These are phyloP conservation scores for Teunomyces funiuensis DNA, from an alignment of 805 yeast species.

Conservation along the genomic window DNA sequence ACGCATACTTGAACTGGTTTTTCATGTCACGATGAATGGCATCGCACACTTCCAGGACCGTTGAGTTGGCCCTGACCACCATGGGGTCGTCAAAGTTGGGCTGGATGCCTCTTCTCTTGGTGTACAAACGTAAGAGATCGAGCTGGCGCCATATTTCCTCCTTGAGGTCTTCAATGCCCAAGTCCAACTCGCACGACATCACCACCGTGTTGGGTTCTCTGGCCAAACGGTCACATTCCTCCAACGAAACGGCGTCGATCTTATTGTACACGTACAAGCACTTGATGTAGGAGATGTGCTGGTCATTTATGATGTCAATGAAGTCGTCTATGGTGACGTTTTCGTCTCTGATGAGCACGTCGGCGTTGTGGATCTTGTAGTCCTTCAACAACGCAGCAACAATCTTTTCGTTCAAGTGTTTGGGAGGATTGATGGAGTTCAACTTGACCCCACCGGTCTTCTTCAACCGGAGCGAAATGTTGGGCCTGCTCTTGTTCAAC, in stretches of 20 bases:
- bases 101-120: slow-evolving; percentile 79
- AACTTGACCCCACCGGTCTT: slow-evolving; percentile 91
- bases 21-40: slow-evolving; percentile 91
- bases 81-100: slow-evolving; percentile 89
- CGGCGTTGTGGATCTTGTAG: slow-evolving; percentile 89
- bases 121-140: slow-evolving; percentile 74
- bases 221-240: slow-evolving; percentile 90
- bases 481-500: slow-evolving; percentile 75
- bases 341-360: slow-evolving; percentile 86
- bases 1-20: slow-evolving; percentile 86
- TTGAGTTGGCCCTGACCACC: slow-evolving; percentile 79
- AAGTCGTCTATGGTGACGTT: slow-evolving; percentile 87
- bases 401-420: slow-evolving; percentile 75
- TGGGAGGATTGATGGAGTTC: slow-evolving; percentile 78
- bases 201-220: slow-evolving; percentile 91
- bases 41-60: slow-evolving; percentile 86
- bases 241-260: slow-evolving; percentile 91
- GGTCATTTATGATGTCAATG: slow-evolving; percentile 86
- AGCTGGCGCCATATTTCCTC: slow-evolving; percentile 93
- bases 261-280: slow-evolving; percentile 94
- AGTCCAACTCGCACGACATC: slow-evolving; percentile 84
- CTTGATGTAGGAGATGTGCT: slow-evolving; percentile 82
- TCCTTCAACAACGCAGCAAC: slow-evolving; percentile 77
- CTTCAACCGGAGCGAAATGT: slow-evolving; percentile 73
- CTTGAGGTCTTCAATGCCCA: slow-evolving; percentile 83